A percentile compares a stretch with the other conserved stretches of the same genome.
phyloP scores from a whole-genome alignment of 169 alveolate genomes.

The Amoebophrya sp. region DNA sequence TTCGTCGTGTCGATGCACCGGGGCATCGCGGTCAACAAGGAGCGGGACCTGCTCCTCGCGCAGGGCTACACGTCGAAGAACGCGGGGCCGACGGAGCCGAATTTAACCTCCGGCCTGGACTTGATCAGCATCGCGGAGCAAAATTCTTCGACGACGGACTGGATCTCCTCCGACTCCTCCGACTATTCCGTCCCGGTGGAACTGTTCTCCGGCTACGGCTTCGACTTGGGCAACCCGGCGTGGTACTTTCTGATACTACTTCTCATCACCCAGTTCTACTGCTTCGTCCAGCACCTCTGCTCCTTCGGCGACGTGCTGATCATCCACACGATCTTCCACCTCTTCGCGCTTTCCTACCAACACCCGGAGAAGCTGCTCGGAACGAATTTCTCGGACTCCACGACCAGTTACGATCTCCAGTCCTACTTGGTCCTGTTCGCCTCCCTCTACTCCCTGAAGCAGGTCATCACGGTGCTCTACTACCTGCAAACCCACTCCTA shows the following conservation, averaged over 20 bases:
- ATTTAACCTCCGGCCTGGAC: not conserved
- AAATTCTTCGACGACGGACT: too few species aligned
- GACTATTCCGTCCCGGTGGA: not conserved
- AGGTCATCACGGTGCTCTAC: not conserved
- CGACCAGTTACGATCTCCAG: not conserved
- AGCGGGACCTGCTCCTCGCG: not conserved
- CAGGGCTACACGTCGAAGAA: not conserved
- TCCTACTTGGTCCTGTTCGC: not conserved
- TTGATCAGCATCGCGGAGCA: not conserved
- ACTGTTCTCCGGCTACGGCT: not conserved
- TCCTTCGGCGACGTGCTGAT: not conserved
- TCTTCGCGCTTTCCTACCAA: not conserved
- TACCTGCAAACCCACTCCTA: not conserved
- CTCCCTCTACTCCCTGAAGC: not conserved
- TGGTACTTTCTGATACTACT: not conserved
- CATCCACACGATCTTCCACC: not conserved
- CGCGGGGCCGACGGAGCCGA: not conserved
- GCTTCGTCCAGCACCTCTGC: not conserved
- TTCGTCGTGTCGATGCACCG: not conserved
- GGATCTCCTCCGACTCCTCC: not conserved
- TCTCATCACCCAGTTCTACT: not conserved
- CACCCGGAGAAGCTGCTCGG: not conserved
- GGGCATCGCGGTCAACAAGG: not conserved
- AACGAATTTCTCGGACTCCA: not conserved
- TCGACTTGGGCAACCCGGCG: not conserved